Conservation (phyloP, 179 eudicot genomes). For the Vitellaria paradoxa region DNA sequence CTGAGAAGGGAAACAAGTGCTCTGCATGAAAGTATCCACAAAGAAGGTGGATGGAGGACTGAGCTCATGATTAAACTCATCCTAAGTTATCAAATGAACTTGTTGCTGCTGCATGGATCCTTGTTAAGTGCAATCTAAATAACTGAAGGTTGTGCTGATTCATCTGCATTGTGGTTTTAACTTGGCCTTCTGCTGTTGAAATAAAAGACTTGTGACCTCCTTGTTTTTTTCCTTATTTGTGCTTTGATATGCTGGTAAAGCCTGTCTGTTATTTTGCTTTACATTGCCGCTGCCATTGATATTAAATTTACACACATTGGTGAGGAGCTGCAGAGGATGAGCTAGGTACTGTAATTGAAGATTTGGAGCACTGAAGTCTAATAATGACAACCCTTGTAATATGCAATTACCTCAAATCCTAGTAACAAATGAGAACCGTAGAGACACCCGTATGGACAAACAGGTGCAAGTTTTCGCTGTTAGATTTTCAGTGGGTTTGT, state of each 20-base stretch:
- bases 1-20: neutral
- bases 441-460: slow-evolving; percentile 40
- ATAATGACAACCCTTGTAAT: slow-evolving; percentile 62
- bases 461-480: slow-evolving; percentile 33
- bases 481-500: slow-evolving; percentile 13
- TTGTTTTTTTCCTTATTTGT: too few species aligned
- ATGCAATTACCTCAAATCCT: slow-evolving; percentile 62
- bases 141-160: neutral
- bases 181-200: neutral
- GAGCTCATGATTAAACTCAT: slow-evolving; percentile 10
- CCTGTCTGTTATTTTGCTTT: too few species aligned
- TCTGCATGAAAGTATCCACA: neutral
- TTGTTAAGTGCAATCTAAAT: neutral
- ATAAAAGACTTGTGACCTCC: too few species aligned
- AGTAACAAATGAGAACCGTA: slow-evolving; percentile 43
- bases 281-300: too few species aligned
- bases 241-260: too few species aligned
- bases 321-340: slow-evolving; percentile 72
- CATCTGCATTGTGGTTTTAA: neutral
- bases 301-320: slow-evolving; percentile 27
- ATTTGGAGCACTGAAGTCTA: slow-evolving; percentile 30
- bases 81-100: slow-evolving; percentile 4
- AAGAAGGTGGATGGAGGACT: neutral
- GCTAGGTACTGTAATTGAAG: slow-evolving; percentile 57
- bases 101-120: neutral